These are phyloP conservation scores for Wickerhamiella occidentalis DNA, from an alignment of 805 yeast genomes.

Conservation along the genomic window DNA sequence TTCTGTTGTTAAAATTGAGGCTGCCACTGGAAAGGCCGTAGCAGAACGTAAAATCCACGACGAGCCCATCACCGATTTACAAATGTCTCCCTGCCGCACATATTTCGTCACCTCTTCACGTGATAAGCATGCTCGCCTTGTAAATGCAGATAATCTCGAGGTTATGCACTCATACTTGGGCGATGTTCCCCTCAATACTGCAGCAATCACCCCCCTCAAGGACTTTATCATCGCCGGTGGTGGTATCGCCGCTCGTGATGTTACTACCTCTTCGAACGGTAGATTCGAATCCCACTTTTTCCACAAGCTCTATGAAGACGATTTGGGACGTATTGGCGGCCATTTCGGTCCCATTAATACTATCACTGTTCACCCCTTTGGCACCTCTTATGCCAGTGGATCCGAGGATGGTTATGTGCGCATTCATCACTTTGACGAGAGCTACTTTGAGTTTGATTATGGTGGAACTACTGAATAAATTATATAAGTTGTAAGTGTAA, in stretches of 20 bases:
- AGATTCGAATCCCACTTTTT: constrained; percentile 92
- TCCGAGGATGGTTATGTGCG: constrained; percentile 98
- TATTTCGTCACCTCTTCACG: constrained; percentile 88
- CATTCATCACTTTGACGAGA: constrained; percentile 83
- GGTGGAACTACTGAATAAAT: constrained; percentile 48
- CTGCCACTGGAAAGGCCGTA: constrained; percentile 58
- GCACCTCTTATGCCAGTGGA: constrained; percentile 88
- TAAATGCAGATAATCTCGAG: constrained; percentile 66
- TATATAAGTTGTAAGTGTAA: too few relatives aligned
- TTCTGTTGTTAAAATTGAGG: constrained; percentile 64
- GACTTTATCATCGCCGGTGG: constrained; percentile 92
- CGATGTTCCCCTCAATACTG: constrained; percentile 91
- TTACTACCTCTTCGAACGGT: constrained; percentile 97
- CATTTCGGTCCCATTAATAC: constrained; percentile 98
- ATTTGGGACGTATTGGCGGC: constrained; percentile 93
- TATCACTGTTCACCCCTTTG: constrained; percentile 88
- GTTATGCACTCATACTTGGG: constrained; percentile 64
- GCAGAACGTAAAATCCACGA: constrained; percentile 57
- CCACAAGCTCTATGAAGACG: constrained; percentile 91
- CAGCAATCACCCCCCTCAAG: constrained; percentile 85
- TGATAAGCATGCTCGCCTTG: constrained; percentile 70
- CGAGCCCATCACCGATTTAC: constrained; percentile 68
- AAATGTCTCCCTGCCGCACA: constrained; percentile 73
- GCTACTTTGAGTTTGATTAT: constrained; percentile 83
- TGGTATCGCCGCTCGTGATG: constrained; percentile 98